These are phyloP conservation scores for Monotropa hypopitys DNA, from an alignment of 179 eudicot species.

Conservation along the genomic window DNA sequence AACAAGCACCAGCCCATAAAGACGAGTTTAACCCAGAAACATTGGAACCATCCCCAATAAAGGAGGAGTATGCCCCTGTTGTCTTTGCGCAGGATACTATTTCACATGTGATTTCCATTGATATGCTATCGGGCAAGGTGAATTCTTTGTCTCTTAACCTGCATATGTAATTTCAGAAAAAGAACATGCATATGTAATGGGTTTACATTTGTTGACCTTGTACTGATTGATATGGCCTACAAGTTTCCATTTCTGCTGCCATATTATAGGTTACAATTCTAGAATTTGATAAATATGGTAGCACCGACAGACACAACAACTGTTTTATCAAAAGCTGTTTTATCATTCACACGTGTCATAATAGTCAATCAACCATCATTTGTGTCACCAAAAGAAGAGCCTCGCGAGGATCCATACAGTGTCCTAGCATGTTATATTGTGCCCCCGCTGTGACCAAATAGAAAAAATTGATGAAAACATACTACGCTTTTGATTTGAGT, in stretches of 20 bases:
- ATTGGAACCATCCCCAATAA: constrained; percentile 53
- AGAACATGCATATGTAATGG: neutral
- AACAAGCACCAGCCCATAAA: constrained; percentile 47
- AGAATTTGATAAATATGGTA: neutral
- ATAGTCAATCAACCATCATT: too few relatives aligned
- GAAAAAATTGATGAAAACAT: too few relatives aligned
- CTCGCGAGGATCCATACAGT: too few relatives aligned
- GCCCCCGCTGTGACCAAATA: too few relatives aligned
- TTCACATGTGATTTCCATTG: constrained; percentile 67
- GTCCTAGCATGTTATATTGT: too few relatives aligned
- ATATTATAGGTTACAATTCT: neutral
- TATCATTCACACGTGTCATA: too few relatives aligned
- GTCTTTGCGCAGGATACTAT: constrained; percentile 85
- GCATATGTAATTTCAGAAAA: neutral
- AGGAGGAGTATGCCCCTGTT: constrained; percentile 83
- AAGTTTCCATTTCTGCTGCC: neutral
- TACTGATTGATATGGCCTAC: neutral
- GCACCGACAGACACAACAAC: too few relatives aligned
- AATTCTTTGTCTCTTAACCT: constrained; percentile 3
- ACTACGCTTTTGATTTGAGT: too few relatives aligned
- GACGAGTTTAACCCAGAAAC: constrained; percentile 47
- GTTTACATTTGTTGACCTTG: neutral
- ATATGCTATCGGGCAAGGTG: constrained; percentile 79
- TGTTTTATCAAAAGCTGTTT: too few relatives aligned
- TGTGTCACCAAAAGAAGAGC: too few relatives aligned